Evolutionary conservation across 108 stramenopile species (phyloP), one percentile per base, ranked within the genome.

Genomic region (Mayamaea pseudoterrestris): DNA sequence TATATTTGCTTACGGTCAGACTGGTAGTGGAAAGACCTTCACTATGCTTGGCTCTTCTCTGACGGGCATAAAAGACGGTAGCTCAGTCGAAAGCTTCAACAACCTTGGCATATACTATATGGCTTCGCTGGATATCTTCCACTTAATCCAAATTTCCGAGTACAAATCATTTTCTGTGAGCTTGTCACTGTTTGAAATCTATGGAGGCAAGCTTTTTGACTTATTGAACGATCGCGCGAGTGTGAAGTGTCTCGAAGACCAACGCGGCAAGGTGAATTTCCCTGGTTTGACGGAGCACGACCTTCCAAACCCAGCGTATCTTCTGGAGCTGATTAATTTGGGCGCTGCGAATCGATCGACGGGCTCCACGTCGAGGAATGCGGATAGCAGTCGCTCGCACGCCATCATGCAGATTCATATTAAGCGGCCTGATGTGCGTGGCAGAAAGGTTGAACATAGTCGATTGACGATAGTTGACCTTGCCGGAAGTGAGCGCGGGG

Each of bases 181-280:
- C 44, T 85, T 92, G 24, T 84, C 90, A 8, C 74, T 95, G 36
- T 99, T 97, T 70, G 98, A 99, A 65, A 97, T 99, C 13, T 99
- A 99, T 52, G 94, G 96, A 0, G 98, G 96, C 51, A 91, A 97
- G 34, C 71, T 96, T 39, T 81, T 86, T 40, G 98, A 99, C 55
- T 60, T 99, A 41, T 61, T 99, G 48, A 94, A 94, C 66, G 58
- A 57, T 17, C 78, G 96, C 32, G 76, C 73, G 30, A 78, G 63
- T 5, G 65, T 95, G 24, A 80, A 87, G 42, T 95, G 90, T 51
- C 77, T 97, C 3, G 98, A 99, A 59, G 95, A 99, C 63, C 88
- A 80, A 24, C 63, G 66, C 41, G 94, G 95, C 13, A 84, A 90
- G 40, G 96, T 99, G 17, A 75, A 87, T 32, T 94, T 96, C 58